These are phyloP conservation scores for Aspergillus aculeatus DNA, from an alignment of 2,329 filamentous ascomycete genomes.

Conservation along the genomic window DNA sequence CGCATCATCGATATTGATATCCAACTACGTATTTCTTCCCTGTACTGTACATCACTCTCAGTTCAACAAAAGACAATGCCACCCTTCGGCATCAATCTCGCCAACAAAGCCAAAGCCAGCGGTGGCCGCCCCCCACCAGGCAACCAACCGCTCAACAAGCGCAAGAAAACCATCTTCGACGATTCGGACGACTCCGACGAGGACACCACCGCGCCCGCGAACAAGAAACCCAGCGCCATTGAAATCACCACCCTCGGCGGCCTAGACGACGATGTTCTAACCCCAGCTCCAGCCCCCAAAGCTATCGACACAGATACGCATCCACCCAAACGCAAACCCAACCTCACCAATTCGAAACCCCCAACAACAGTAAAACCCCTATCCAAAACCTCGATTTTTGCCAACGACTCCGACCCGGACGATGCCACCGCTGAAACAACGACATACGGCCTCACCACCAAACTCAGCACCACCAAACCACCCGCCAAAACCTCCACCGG, in stretches of 20 bases:
- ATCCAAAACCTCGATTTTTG: constrained; percentile 38
- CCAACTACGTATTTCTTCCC: no score
- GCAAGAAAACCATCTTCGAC: constrained; percentile 50
- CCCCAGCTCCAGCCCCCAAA: background rate
- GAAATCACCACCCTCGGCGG: constrained; percentile 44
- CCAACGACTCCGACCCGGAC: constrained; percentile 36
- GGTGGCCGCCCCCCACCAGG: constrained; percentile 7
- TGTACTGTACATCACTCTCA: background rate
- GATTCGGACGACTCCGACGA: constrained; percentile 42
- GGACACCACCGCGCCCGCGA: constrained; percentile 6
- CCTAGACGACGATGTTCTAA: constrained; percentile 26
- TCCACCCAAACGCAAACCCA: constrained; percentile 37
- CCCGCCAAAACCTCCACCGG: background rate
- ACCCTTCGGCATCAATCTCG: constrained; percentile 45
- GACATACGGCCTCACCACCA: constrained; percentile 26
- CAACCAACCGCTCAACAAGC: constrained; percentile 37
- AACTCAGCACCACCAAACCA: constrained; percentile 13
- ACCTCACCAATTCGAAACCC: constrained; percentile 24
- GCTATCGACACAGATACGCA: constrained; percentile 13
- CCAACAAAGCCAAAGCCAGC: constrained; percentile 33
- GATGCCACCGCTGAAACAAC: constrained; percentile 14
- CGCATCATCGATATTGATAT: background rate
- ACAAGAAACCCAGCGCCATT: constrained; percentile 21
- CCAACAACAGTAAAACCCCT: constrained; percentile 28
- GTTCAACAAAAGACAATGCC: constrained; percentile 15